These are phyloP conservation scores for Fraxinus dipetala DNA, from an alignment of 305 asterid genomes.

Conservation along the genomic window DNA sequence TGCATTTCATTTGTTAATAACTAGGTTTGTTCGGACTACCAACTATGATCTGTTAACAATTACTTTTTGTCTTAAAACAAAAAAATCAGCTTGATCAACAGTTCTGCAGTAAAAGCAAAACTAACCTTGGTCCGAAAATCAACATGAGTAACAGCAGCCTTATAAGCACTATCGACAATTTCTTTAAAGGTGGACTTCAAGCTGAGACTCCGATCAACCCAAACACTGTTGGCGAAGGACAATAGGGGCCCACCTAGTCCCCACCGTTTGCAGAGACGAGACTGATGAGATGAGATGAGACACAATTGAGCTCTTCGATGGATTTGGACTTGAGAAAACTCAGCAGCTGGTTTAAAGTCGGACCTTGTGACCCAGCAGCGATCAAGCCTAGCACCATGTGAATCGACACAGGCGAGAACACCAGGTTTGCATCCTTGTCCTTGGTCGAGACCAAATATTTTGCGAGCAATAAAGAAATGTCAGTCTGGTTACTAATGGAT, in stretches of 20 bases:
- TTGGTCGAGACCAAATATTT: slow-evolving; percentile 27
- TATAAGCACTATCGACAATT: slow-evolving; percentile 43
- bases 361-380: slow-evolving; percentile 42
- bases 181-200: slow-evolving; percentile 48
- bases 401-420: slow-evolving; percentile 37
- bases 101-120: slow-evolving; percentile 25
- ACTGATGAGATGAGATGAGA: slow-evolving; percentile 45
- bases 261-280: slow-evolving; percentile 50
- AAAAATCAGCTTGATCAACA: neutral
- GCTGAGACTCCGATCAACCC: slow-evolving; percentile 58
- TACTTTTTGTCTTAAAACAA: no score
- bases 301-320: slow-evolving; percentile 36
- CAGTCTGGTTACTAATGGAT: slow-evolving; percentile 30
- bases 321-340: slow-evolving; percentile 42
- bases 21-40: no score
- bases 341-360: slow-evolving; percentile 48
- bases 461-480: slow-evolving; percentile 27
- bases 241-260: neutral
- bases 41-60: no score
- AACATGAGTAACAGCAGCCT: slow-evolving; percentile 46
- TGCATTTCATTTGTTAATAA: no score
- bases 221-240: slow-evolving; percentile 51
- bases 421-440: slow-evolving; percentile 24
- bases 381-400: slow-evolving; percentile 40
- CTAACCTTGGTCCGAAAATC: slow-evolving; percentile 66